phyloP scores from a whole-genome alignment of 495 filamentous ascomycete species.

The Elaphomyces granulatus region DNA sequence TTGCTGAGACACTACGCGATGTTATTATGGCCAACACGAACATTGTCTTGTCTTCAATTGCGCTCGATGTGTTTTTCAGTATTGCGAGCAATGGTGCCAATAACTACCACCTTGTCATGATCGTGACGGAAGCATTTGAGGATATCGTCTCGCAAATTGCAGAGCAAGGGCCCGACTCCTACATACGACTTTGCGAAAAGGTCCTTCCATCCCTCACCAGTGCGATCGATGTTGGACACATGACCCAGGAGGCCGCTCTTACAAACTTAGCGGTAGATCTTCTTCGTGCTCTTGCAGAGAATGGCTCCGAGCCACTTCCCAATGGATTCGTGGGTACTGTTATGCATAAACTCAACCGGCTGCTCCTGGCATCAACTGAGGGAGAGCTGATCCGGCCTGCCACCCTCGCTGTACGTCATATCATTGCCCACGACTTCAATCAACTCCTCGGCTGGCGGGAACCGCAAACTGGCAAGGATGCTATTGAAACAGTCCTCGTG shows the following conservation, averaged over 20 bases:
- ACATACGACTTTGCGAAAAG: slow-evolving; percentile 69
- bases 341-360: slow-evolving; percentile 71
- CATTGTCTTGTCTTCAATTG: slow-evolving; percentile 53
- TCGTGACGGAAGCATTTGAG: slow-evolving; percentile 83
- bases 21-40: slow-evolving; percentile 63
- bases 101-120: slow-evolving; percentile 71
- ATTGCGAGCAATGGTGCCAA: slow-evolving; percentile 75
- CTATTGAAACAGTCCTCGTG: slow-evolving; percentile 72
- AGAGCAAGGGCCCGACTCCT: slow-evolving; percentile 48
- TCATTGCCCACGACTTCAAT: slow-evolving; percentile 71
- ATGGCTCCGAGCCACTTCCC: slow-evolving; percentile 71
- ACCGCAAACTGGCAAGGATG: slow-evolving; percentile 56
- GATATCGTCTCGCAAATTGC: slow-evolving; percentile 58
- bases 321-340: slow-evolving; percentile 69
- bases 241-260: slow-evolving; percentile 71
- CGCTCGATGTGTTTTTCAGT: slow-evolving; percentile 75
- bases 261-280: slow-evolving; percentile 77
- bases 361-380: slow-evolving; percentile 68
- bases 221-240: slow-evolving; percentile 72
- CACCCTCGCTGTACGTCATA: slow-evolving; percentile 74
- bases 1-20: slow-evolving; percentile 76
- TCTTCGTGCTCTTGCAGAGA: slow-evolving; percentile 62
- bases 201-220: slow-evolving; percentile 76
- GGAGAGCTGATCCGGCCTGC: slow-evolving; percentile 74
- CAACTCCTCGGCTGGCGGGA: slow-evolving; percentile 75